Conservation (phyloP, 257 asterid genomes). For the Solanum megistacrolobum region DNA sequence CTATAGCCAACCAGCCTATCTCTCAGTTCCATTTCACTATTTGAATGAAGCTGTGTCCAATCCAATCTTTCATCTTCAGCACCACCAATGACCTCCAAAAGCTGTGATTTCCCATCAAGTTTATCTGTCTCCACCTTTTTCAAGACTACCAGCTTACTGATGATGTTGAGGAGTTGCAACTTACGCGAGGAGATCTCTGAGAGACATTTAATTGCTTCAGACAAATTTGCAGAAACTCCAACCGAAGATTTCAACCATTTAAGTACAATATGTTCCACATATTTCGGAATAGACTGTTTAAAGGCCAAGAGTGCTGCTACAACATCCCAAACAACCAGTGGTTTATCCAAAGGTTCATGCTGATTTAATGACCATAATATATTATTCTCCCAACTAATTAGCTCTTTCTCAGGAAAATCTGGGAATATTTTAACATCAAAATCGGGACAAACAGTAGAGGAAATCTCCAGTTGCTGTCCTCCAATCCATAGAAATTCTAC, state of each 20-base stretch:
- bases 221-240: conserved; percentile 19
- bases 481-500: conserved; percentile 85
- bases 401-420: conserved; percentile 54
- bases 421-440: conserved; percentile 28
- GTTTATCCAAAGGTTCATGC: conserved; percentile 30
- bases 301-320: conserved; percentile 62
- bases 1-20: conserved; percentile 55
- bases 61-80: conserved; percentile 16
- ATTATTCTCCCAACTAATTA: conserved; percentile 55
- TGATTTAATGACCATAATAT: conserved; percentile 54
- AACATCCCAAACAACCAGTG: conserved; percentile 72
- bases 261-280: conserved; percentile 34
- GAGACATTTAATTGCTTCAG: conserved; percentile 28
- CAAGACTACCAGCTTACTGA: conserved; percentile 52
- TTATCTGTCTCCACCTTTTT: conserved; percentile 23
- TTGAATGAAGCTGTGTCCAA: conserved; percentile 51
- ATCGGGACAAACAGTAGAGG: conserved; percentile 20
- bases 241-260: conserved; percentile 54
- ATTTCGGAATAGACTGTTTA: conserved; percentile 47
- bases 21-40: conserved; percentile 67
- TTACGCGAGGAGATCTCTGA: conserved; percentile 53
- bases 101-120: conserved; percentile 9
- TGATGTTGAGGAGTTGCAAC: conserved; percentile 63
- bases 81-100: conserved; percentile 18
- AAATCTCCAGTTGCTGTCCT: conserved; percentile 69